A percentile compares a stretch with the other conserved stretches of the same genome.
These are phyloP conservation scores for Anthoceros angustus DNA, from an alignment of 225 moss, liverwort and hornwort genomes.

Conservation along the genomic window DNA sequence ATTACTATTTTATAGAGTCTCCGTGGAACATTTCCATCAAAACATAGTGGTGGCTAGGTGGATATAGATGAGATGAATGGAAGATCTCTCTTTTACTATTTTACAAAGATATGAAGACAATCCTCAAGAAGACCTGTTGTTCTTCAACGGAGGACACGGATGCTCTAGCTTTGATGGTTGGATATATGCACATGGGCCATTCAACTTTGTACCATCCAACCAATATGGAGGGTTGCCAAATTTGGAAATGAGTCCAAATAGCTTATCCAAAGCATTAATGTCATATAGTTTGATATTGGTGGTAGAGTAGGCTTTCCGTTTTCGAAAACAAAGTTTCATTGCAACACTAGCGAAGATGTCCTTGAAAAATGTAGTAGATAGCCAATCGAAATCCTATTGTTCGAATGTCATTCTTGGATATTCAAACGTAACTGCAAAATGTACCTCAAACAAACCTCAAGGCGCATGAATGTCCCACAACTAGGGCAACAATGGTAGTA, in stretches of 20 bases:
- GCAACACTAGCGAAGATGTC: too few species aligned
- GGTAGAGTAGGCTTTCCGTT: background rate
- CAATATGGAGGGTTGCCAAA: background rate
- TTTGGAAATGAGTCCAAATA: background rate
- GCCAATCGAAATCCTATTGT: too few species aligned
- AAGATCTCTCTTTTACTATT: background rate
- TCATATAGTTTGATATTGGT: background rate
- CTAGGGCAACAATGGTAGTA: too few species aligned
- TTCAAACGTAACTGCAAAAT: too few species aligned
- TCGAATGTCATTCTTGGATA: too few species aligned
- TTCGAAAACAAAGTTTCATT: too few species aligned
- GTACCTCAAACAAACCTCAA: too few species aligned
- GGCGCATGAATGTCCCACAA: too few species aligned
- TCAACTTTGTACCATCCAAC: background rate
- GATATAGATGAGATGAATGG: background rate
- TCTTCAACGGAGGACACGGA: background rate
- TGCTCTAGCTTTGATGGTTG: constrained; percentile 1
- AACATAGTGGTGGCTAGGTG: background rate
- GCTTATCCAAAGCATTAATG: background rate
- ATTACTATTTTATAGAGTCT: too few species aligned
- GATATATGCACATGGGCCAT: background rate
- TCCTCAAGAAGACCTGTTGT: background rate
- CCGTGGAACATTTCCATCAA: background rate
- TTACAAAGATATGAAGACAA: background rate
- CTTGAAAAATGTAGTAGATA: too few species aligned